A percentile compares a stretch with the other conserved stretches of the same genome.
phyloP scores from a whole-genome alignment of 1,284 basidiomycete species.

The Tylopilus microsporus region DNA sequence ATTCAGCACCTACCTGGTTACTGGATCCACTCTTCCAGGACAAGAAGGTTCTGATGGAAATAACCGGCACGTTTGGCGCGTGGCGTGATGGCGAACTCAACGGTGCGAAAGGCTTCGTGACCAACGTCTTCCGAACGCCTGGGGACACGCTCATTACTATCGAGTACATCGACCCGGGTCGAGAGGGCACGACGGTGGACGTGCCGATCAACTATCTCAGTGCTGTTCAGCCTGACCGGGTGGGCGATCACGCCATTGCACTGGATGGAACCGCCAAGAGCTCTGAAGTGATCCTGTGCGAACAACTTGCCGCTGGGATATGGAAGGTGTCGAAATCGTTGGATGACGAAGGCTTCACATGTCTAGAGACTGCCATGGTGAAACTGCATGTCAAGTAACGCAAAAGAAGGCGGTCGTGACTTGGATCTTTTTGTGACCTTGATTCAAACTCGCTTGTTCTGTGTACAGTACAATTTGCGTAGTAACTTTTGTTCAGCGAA shows the following conservation, averaged over 20 bases:
- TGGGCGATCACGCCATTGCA: neutral
- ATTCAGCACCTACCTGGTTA: conserved; percentile 23
- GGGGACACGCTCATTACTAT: conserved; percentile 29
- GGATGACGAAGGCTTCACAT: conserved; percentile 37
- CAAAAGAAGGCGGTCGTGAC: neutral
- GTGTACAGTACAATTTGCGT: neutral
- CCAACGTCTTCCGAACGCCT: conserved; percentile 34
- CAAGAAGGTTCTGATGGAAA: conserved; percentile 47
- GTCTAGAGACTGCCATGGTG: conserved; percentile 25
- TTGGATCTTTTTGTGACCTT: neutral
- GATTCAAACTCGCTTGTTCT: conserved; percentile 4
- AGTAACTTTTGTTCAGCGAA: neutral
- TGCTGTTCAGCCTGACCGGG: conserved; percentile 19
- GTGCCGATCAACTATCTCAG: conserved; percentile 29
- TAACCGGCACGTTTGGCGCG: conserved; percentile 43
- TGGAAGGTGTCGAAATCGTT: conserved; percentile 46
- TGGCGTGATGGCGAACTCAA: conserved; percentile 59
- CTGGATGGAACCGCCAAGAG: too few relatives aligned
- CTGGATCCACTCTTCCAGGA: conserved; percentile 28
- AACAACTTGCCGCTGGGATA: too few relatives aligned
- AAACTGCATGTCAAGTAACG: conserved; percentile 24
- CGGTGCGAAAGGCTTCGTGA: conserved; percentile 42
- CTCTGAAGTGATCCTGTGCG: too few relatives aligned
- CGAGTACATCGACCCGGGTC: conserved; percentile 22
- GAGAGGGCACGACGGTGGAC: conserved; percentile 22